phyloP scores from a whole-genome alignment of 2,329 filamentous ascomycete genomes.

The Fonsecaea multimorphosa region DNA sequence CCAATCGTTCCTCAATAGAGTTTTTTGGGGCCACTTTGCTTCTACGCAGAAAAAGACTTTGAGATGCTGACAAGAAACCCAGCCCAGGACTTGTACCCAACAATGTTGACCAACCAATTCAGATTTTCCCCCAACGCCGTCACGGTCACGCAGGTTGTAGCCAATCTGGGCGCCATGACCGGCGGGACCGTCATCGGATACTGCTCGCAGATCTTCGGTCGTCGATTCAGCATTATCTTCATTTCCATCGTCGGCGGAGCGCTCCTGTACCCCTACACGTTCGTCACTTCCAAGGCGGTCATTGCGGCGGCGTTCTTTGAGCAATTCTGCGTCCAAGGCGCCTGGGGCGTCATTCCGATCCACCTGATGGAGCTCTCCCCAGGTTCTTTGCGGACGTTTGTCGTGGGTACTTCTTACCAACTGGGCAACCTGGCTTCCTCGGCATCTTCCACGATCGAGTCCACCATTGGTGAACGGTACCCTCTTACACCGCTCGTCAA shows the following conservation, averaged over 20 bases:
- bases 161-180: slow-evolving; percentile 72
- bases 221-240: slow-evolving; percentile 70
- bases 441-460: slow-evolving; percentile 75
- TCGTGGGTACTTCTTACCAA: slow-evolving; percentile 68
- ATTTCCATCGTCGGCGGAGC: slow-evolving; percentile 72
- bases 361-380: slow-evolving; percentile 70
- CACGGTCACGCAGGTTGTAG: slow-evolving; percentile 74
- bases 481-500: slow-evolving; percentile 64
- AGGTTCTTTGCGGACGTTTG: slow-evolving; percentile 65
- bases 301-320: slow-evolving; percentile 85
- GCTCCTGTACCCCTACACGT: slow-evolving; percentile 82
- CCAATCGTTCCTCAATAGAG: neutral
- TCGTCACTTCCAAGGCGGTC: slow-evolving; percentile 65
- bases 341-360: slow-evolving; percentile 76
- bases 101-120: slow-evolving; percentile 64
- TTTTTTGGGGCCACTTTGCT: neutral
- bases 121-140: slow-evolving; percentile 63
- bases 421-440: slow-evolving; percentile 67
- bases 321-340: slow-evolving; percentile 78
- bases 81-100: slow-evolving; percentile 69
- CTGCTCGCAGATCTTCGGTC: slow-evolving; percentile 71
- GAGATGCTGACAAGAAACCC: slow-evolving; percentile 64
- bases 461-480: slow-evolving; percentile 75
- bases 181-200: slow-evolving; percentile 73
- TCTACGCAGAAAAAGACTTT: neutral